Percentiles rank a stretch among this genome's conserved stretches.
These are phyloP conservation scores for Coprinopsis strossmayeri DNA, from an alignment of 768 basidiomycete species.

Conservation along the genomic window DNA sequence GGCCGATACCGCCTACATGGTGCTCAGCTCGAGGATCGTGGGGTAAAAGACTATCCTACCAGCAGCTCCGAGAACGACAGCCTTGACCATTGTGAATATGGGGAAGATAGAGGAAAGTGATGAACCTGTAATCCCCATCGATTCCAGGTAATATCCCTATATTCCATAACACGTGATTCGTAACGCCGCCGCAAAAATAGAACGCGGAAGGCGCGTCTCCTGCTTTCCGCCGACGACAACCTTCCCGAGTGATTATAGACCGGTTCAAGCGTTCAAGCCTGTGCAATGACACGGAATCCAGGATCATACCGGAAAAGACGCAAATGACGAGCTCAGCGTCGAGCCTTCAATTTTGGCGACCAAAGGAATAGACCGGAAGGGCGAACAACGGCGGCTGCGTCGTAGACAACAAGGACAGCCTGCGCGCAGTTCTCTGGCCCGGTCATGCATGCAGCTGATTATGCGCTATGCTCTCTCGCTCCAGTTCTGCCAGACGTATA, in stretches of 20 bases:
- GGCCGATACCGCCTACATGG: slow-evolving; percentile 86
- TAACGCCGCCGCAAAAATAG: too few species aligned
- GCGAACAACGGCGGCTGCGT: too few species aligned
- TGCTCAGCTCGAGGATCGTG: slow-evolving; percentile 7
- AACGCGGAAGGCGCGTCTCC: not conserved
- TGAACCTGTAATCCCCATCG: slow-evolving; percentile 1
- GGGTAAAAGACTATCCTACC: slow-evolving; percentile 40
- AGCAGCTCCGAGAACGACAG: slow-evolving; percentile 94
- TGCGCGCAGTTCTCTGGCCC: too few species aligned
- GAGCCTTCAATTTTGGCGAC: too few species aligned
- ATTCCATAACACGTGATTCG: slow-evolving; percentile 6
- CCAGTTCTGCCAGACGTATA: too few species aligned
- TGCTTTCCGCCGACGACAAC: too few species aligned
- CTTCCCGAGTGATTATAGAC: too few species aligned
- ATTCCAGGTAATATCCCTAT: not conserved
- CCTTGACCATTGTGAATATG: slow-evolving; percentile 51
- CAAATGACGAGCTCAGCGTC: not conserved
- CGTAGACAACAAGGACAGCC: too few species aligned
- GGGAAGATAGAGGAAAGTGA: slow-evolving; percentile 16
- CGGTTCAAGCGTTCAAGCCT: too few species aligned
- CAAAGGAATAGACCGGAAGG: too few species aligned
- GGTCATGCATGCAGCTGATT: too few species aligned
- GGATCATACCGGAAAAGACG: not conserved
- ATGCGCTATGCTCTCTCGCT: too few species aligned
- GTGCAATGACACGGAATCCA: not conserved